phyloP scores from a whole-genome alignment of 1,284 basidiomycete species.

The Caloboletus firmus region DNA sequence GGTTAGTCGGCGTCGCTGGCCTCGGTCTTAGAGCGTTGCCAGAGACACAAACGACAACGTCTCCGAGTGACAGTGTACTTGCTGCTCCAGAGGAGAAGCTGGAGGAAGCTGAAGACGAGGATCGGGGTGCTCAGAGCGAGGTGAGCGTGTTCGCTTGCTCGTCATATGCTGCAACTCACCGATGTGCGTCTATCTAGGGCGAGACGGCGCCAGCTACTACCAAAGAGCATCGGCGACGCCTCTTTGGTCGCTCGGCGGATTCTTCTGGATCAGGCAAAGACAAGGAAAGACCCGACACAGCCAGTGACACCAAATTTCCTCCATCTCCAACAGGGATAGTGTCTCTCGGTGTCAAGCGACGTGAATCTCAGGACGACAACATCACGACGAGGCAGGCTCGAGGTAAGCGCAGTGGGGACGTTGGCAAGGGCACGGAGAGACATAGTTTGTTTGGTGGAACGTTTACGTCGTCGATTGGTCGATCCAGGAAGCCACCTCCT shows the following conservation, averaged over 20 bases:
- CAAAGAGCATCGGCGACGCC: slow-evolving; percentile 44
- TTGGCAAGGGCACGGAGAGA: slow-evolving; percentile 54
- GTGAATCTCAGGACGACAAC: slow-evolving; percentile 29
- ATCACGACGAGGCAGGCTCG: slow-evolving; percentile 44
- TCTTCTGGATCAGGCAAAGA: slow-evolving; percentile 42
- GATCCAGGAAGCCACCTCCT: slow-evolving; percentile 78
- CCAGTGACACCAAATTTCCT: slow-evolving; percentile 25
- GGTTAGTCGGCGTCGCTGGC: slow-evolving; percentile 22
- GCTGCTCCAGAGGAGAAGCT: slow-evolving; percentile 39
- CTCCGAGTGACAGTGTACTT: slow-evolving; percentile 63
- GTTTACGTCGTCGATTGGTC: slow-evolving; percentile 57
- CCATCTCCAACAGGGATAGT: slow-evolving; percentile 16
- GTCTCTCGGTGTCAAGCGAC: slow-evolving; percentile 23
- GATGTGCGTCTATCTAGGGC: slow-evolving; percentile 34
- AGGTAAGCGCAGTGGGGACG: slow-evolving; percentile 53
- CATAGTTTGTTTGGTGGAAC: slow-evolving; percentile 75
- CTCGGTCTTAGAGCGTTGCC: slow-evolving; percentile 31
- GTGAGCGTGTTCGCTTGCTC: slow-evolving; percentile 40
- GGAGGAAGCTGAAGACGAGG: slow-evolving; percentile 48
- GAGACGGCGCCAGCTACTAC: slow-evolving; percentile 39
- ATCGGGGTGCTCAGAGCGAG: slow-evolving; percentile 65
- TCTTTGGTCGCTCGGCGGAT: slow-evolving; percentile 62
- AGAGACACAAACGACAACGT: slow-evolving; percentile 43
- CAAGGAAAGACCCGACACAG: slow-evolving; percentile 33
- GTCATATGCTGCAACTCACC: neutral